phyloP scores from a whole-genome alignment of 208 protist genomes.

The Acanthamoeba sp. region DNA sequence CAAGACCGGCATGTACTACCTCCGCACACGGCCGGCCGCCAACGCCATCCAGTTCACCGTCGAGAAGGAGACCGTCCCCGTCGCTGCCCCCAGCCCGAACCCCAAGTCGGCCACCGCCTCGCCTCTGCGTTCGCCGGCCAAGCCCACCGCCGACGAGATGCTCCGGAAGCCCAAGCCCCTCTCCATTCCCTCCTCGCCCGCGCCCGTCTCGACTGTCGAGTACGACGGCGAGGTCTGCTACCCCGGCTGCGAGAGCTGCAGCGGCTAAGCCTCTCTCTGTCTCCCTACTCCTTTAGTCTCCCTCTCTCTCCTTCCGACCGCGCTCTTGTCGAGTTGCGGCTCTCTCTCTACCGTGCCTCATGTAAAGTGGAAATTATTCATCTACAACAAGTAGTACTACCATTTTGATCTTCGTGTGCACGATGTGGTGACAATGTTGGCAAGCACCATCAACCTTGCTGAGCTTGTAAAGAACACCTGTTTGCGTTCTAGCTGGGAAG shows the following conservation, averaged over 20 bases:
- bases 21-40: constrained; percentile 96
- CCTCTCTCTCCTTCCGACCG: not conserved
- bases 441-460: not conserved
- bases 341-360: not conserved
- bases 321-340: constrained; percentile 9
- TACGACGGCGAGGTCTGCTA: constrained; percentile 72
- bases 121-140: not conserved
- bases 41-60: constrained; percentile 99
- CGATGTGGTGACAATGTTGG: too few relatives aligned
- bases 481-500: too few relatives aligned
- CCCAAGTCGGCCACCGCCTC: not conserved
- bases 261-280: not conserved
- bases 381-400: not conserved
- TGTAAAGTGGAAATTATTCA: not conserved
- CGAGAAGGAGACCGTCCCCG: constrained; percentile 87
- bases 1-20: constrained; percentile 99
- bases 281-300: not conserved
- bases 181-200: not conserved
- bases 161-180: constrained; percentile 13
- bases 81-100: not conserved
- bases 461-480: too few relatives aligned
- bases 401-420: not conserved
- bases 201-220: not conserved
- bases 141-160: constrained; percentile 3
- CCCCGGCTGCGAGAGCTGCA: constrained; percentile 65